Evolutionary conservation across 2,329 filamentous ascomycete genomes (phyloP).

Genomic region (Cryphonectria japonica): DNA sequence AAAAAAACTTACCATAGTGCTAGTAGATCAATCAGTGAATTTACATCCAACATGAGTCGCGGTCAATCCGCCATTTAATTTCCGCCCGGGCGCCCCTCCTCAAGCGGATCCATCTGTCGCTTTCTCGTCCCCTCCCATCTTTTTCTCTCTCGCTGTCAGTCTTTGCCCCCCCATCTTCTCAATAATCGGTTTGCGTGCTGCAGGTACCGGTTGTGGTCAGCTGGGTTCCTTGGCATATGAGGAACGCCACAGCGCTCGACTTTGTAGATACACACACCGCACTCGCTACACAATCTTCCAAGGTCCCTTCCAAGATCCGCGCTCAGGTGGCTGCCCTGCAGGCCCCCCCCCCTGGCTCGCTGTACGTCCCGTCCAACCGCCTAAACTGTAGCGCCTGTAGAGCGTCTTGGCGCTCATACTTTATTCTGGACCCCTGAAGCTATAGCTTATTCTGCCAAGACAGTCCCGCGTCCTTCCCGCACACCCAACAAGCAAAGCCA

Average conservation of each 20-base stretch:
- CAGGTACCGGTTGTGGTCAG: neutral
- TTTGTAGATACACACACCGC: neutral
- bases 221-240: neutral
- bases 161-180: neutral
- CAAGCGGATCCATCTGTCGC: neutral
- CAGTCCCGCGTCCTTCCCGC: conserved; percentile 1
- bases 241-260: neutral
- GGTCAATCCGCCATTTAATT: neutral
- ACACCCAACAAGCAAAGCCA: neutral
- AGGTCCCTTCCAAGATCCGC: neutral
- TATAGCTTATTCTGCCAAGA: neutral
- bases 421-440: conserved; percentile 5
- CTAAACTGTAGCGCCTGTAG: neutral
- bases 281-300: neutral
- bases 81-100: neutral
- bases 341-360: neutral
- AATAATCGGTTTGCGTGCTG: neutral
- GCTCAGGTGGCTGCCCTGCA: neutral
- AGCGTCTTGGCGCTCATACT: neutral
- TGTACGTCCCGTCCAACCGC: neutral
- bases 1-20: neutral
- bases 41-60: neutral
- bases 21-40: neutral
- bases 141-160: neutral
- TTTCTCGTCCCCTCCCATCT: neutral